Percentiles rank a stretch among this genome's conserved stretches.
These are phyloP conservation scores for Calocybe gangraenosa DNA, from an alignment of 768 basidiomycete species.

Conservation along the genomic window DNA sequence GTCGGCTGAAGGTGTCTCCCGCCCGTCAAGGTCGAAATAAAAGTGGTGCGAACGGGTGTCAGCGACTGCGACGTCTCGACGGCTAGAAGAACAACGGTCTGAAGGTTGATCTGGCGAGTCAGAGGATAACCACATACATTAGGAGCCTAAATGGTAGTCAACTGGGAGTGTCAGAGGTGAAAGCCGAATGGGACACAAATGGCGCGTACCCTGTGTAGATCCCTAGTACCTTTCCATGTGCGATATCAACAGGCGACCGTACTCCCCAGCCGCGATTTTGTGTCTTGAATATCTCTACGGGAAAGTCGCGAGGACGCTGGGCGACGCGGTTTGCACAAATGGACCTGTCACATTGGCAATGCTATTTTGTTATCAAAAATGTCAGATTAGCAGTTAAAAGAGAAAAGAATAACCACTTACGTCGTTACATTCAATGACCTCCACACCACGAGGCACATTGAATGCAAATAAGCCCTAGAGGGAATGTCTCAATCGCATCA, in stretches of 20 bases:
- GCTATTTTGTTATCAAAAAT: slow-evolving; percentile 20
- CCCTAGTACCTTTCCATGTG: slow-evolving; percentile 58
- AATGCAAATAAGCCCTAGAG: slow-evolving; percentile 49
- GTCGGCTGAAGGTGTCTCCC: slow-evolving; percentile 36
- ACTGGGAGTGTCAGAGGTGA: neutral
- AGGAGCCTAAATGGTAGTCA: slow-evolving; percentile 32
- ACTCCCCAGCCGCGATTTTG: slow-evolving; percentile 60
- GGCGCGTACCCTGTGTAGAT: slow-evolving; percentile 59
- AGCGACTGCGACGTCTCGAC: slow-evolving; percentile 36
- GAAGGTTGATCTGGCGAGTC: neutral
- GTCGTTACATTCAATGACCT: slow-evolving; percentile 66
- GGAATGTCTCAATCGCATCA: neutral
- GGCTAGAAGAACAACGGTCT: slow-evolving; percentile 22
- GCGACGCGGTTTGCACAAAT: slow-evolving; percentile 58
- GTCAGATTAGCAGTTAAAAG: neutral
- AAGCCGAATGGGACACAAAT: neutral
- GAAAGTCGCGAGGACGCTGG: slow-evolving; percentile 51
- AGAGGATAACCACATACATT: slow-evolving; percentile 31
- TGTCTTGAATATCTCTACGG: slow-evolving; percentile 68
- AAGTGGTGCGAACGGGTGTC: slow-evolving; percentile 31
- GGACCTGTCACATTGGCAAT: slow-evolving; percentile 36
- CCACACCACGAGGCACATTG: slow-evolving; percentile 33
- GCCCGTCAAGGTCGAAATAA: slow-evolving; percentile 66
- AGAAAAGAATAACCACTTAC: slow-evolving; percentile 25
- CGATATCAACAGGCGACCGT: slow-evolving; percentile 36